Evolutionary conservation across 371 early-diverging fungal species (phyloP), one percentile per base, ranked within the genome.

Genomic region (Syncephalastrum racemosum): DNA sequence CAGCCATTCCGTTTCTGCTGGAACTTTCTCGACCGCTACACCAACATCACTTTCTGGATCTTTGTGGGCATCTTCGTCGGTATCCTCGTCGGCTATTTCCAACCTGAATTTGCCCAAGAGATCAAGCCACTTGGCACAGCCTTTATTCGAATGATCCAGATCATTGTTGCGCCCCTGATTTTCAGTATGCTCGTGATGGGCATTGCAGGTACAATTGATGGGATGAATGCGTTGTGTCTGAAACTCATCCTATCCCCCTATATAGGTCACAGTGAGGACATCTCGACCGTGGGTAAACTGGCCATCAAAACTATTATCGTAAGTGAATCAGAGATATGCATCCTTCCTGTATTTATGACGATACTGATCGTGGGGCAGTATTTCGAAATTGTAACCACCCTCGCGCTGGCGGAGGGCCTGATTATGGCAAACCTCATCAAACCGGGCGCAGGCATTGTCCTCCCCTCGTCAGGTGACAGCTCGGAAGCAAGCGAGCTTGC

Each of bases 151-250:
- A 86, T 90, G 86, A 83, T 91, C 58, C 82, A 85, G 46, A 74
- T 77, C 46, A 67, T 90, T 36, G 87, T 86, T 42, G 79, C 75
- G 2, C 92, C 92, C 36, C 68, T 92, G 25, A 84, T 92, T 47
- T 90, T 90, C 66, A 79, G 85, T 3, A 84, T 84, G 4, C 64
- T 90, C 3, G 84, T 88, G 27, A 83, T 87, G 41, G 92, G 88
- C 52, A 90, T 91, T 64, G 72, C 72, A 51, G 76, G 63, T 63
- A 53, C 49, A 0, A 4, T 40, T 16, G 10, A 31, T 10, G 6
- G 10, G 12, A 5, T 8, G 15, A 3, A 51, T 24, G 8, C 36
- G 15, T 8, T 51, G 15, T 8, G 36, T 12, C 36, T 10, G 10
- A 45, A 45, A 20, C 19, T 45, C 27, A 27, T 15, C 4, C 10